Evolutionary conservation across 75 land plant species (phyloP).

Genomic region (Cryptomeria japonica): DNA sequence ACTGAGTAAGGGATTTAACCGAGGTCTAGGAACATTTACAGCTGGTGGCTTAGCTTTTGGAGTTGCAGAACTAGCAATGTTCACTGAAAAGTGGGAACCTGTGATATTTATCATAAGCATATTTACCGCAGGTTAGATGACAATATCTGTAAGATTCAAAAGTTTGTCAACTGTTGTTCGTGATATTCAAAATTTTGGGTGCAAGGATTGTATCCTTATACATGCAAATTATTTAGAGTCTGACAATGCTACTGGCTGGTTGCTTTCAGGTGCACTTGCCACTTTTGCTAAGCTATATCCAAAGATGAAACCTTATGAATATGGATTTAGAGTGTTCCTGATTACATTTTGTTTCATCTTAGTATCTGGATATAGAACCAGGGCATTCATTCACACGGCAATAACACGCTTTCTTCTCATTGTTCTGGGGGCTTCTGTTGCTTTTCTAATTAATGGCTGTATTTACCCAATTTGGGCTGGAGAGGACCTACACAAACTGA

Average conservation of each 20-base stretch:
- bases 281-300: slow-evolving; percentile 60
- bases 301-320: slow-evolving; percentile 72
- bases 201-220: not conserved
- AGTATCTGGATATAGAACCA: slow-evolving; percentile 68
- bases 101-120: slow-evolving; percentile 48
- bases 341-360: slow-evolving; percentile 72
- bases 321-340: slow-evolving; percentile 79
- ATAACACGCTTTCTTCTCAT: slow-evolving; percentile 65
- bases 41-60: slow-evolving; percentile 71
- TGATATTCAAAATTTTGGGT: not conserved
- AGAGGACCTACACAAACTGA: slow-evolving; percentile 72
- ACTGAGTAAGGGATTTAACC: slow-evolving; percentile 71
- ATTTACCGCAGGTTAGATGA: slow-evolving; percentile 47
- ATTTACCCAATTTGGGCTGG: slow-evolving; percentile 90
- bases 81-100: slow-evolving; percentile 43
- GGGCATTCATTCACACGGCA: slow-evolving; percentile 53
- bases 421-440: slow-evolving; percentile 62
- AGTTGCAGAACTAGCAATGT: slow-evolving; percentile 42
- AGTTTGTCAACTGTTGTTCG: not conserved
- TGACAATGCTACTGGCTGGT: not conserved
- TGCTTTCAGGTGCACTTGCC: slow-evolving; percentile 38
- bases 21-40: slow-evolving; percentile 68
- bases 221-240: not conserved
- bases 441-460: slow-evolving; percentile 55
- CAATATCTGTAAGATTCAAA: not conserved